Percentiles rank a stretch among this genome's conserved stretches.
Conservation (phyloP, 345 rosid genomes). For the Murraya paniculata region DNA sequence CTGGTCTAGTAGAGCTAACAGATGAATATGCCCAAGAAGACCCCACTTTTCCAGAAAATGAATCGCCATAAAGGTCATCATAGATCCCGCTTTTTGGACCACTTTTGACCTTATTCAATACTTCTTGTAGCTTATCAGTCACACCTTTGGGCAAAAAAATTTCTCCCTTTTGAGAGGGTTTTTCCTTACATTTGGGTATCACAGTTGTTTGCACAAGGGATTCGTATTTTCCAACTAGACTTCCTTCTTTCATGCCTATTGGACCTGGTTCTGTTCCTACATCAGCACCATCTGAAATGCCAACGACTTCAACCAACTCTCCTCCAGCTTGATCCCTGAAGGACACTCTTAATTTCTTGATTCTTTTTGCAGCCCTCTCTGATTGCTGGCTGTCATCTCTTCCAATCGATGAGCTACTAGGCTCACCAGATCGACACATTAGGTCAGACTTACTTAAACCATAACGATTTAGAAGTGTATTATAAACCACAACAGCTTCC, state of each 20-base stretch:
- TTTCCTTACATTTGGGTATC: slow-evolving; percentile 77
- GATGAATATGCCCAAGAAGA: slow-evolving; percentile 77
- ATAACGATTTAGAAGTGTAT: slow-evolving; percentile 78
- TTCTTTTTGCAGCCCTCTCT: slow-evolving; percentile 55
- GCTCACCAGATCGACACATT: slow-evolving; percentile 21
- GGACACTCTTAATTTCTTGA: slow-evolving; percentile 56
- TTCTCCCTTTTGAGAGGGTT: slow-evolving; percentile 36
- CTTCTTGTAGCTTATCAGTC: slow-evolving; percentile 70
- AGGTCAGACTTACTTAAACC: slow-evolving; percentile 47
- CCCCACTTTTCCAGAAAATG: slow-evolving; percentile 68
- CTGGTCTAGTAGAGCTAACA: slow-evolving; percentile 20
- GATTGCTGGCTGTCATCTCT: slow-evolving; percentile 24
- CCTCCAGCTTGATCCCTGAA: slow-evolving; percentile 91
- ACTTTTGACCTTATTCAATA: slow-evolving; percentile 59
- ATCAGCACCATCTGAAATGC: slow-evolving; percentile 89
- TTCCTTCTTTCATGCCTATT: slow-evolving; percentile 83
- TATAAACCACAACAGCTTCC: slow-evolving; percentile 82
- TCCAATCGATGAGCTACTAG: slow-evolving; percentile 19
- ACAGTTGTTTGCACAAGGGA: slow-evolving; percentile 71
- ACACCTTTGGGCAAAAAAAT: slow-evolving; percentile 49
- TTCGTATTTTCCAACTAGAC: slow-evolving; percentile 89
- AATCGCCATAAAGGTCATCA: slow-evolving; percentile 78
- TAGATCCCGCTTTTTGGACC: slow-evolving; percentile 56
- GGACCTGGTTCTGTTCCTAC: slow-evolving; percentile 98
- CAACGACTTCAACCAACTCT: slow-evolving; percentile 85